Evolutionary conservation across 2,329 filamentous ascomycete species (phyloP).

Genomic region (Colletotrichum horii): DNA sequence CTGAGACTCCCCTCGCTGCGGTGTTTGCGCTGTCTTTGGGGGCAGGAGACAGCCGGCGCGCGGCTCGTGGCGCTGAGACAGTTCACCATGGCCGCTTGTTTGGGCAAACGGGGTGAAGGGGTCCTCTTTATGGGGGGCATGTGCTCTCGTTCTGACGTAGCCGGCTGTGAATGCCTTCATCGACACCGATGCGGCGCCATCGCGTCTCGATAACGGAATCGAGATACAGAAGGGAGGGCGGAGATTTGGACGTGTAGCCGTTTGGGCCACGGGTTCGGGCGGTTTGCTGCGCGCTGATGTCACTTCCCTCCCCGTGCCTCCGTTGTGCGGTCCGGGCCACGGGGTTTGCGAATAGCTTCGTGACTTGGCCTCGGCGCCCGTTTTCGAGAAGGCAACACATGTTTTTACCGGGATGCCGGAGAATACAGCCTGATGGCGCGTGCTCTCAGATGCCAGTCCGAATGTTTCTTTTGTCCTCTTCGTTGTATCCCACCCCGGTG

Average conservation of each 20-base stretch:
- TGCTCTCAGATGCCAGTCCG: background rate
- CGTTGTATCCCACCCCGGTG: background rate
- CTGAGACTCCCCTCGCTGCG: background rate
- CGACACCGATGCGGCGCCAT: slow-evolving; percentile 2
- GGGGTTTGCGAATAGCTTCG: slow-evolving; percentile 4
- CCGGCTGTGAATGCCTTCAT: background rate
- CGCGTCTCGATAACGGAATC: background rate
- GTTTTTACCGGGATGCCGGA: background rate
- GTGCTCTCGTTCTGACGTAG: slow-evolving; percentile 13
- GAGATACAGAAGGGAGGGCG: background rate
- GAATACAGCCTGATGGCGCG: background rate
- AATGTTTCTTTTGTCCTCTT: background rate
- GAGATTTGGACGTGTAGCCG: background rate
- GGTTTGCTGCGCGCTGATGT: slow-evolving; percentile 12
- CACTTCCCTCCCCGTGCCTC: slow-evolving; percentile 7
- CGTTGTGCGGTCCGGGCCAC: slow-evolving; percentile 1
- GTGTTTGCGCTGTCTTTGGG: background rate
- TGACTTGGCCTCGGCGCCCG: slow-evolving; percentile 3
- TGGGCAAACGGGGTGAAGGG: background rate
- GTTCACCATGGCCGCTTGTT: background rate
- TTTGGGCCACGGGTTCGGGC: background rate
- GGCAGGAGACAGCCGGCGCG: background rate
- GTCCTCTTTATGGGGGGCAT: background rate
- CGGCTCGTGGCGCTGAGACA: slow-evolving; percentile 19
- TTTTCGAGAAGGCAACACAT: background rate